These are phyloP conservation scores for Vaccinium vitisidaea DNA, from an alignment of 148 eudicot species.

Conservation along the genomic window DNA sequence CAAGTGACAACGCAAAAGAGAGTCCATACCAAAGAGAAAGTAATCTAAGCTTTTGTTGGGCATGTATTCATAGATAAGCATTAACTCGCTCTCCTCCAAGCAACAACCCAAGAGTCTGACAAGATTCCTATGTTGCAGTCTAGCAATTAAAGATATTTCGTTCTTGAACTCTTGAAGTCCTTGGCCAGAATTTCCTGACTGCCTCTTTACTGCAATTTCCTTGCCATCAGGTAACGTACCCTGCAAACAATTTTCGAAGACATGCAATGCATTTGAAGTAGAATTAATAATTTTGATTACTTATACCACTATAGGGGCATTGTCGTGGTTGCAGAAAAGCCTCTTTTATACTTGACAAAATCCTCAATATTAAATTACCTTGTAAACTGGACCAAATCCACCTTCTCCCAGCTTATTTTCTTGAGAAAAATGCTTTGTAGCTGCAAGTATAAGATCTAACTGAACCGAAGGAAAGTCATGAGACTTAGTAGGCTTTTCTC, in stretches of 20 bases:
- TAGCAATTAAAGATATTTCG: constrained; percentile 37
- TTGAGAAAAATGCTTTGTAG: constrained; percentile 23
- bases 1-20: not conserved
- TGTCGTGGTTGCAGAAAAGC: not conserved
- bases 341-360: not conserved
- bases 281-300: not conserved
- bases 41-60: constrained; percentile 42
- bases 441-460: not conserved
- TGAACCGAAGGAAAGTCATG: not conserved
- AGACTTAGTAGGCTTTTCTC: not conserved
- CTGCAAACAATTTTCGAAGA: constrained; percentile 13
- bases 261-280: not conserved
- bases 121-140: constrained; percentile 39
- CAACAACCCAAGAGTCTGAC: constrained; percentile 42
- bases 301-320: not conserved
- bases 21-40: not conserved
- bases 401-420: constrained; percentile 30
- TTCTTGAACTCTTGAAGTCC: constrained; percentile 35
- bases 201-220: constrained; percentile 44
- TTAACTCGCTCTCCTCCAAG: constrained; percentile 21
- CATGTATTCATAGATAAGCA: constrained; percentile 41
- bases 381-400: constrained; percentile 31
- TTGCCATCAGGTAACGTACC: constrained; percentile 31
- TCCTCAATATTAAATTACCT: not conserved
- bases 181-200: constrained; percentile 35